Evolutionary conservation across 768 basidiomycete species (phyloP).

Genomic region (Rhodosporidiobolus sp.): DNA sequence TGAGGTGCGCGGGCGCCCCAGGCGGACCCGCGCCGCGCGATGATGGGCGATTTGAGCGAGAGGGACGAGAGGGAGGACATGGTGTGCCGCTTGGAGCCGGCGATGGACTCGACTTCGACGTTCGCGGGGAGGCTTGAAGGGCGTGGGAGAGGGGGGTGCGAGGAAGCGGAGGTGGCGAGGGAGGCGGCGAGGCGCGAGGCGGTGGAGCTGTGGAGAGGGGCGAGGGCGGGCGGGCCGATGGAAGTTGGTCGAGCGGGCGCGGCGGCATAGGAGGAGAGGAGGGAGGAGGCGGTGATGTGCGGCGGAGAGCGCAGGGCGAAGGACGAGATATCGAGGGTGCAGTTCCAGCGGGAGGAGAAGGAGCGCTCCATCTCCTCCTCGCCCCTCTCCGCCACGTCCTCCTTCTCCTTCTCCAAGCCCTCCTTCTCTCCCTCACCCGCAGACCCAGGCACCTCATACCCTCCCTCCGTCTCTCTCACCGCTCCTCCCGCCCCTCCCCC

Average conservation of each 20-base stretch:
- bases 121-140: not conserved
- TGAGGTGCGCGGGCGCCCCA: too few relatives aligned
- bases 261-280: not conserved
- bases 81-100: conserved; percentile 34
- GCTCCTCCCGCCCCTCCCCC: not conserved
- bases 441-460: not conserved
- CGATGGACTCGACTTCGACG: conserved; percentile 22
- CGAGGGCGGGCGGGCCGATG: not conserved
- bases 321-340: conserved; percentile 29
- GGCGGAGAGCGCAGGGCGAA: conserved; percentile 10
- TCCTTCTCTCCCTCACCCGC: not conserved
- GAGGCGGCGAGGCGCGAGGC: not conserved
- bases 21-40: not conserved
- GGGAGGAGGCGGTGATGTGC: not conserved
- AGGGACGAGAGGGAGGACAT: conserved; percentile 18
- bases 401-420: not conserved
- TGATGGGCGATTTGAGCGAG: conserved; percentile 21
- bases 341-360: conserved; percentile 19
- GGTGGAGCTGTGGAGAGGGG: not conserved
- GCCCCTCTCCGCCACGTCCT: not conserved
- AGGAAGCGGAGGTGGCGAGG: not conserved
- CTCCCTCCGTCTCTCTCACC: not conserved
- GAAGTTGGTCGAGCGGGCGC: conserved; percentile 1
- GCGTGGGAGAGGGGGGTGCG: not conserved
- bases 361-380: not conserved